Evolutionary conservation across 106 monocot genomes (phyloP).

Genomic region (Posidonia australis): DNA sequence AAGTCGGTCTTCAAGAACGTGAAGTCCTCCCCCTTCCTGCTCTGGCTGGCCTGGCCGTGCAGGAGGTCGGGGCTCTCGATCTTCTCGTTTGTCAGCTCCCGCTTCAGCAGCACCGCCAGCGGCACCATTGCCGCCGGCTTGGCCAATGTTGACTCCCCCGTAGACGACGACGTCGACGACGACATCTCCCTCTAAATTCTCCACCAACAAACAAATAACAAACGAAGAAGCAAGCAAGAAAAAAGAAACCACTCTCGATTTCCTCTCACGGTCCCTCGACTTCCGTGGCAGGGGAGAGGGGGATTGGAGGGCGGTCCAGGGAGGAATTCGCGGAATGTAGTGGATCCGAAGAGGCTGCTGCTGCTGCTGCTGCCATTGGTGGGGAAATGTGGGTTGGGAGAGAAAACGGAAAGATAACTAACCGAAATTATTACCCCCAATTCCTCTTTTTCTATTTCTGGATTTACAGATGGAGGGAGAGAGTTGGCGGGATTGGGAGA

Average conservation of each 20-base stretch:
- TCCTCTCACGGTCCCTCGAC: no score
- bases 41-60: slow-evolving; percentile 59
- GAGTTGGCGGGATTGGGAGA: background rate
- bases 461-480: background rate
- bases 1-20: slow-evolving; percentile 64
- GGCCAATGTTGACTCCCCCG: no score
- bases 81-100: slow-evolving; percentile 66
- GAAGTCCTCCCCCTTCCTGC: slow-evolving; percentile 91
- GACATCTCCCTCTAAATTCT: no score
- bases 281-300: no score
- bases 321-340: no score
- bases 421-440: background rate
- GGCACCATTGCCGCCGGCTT: slow-evolving; percentile 46
- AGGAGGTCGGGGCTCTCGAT: slow-evolving; percentile 73
- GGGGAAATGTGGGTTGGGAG: no score
- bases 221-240: no score
- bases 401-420: background rate
- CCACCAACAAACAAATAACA: background rate
- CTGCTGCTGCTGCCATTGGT: no score
- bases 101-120: slow-evolving; percentile 67
- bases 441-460: background rate
- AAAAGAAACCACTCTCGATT: no score
- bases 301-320: no score
- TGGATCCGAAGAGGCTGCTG: no score
- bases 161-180: background rate